Conservation (phyloP, 148 eudicot species). For the Suaeda aralocaspica region DNA sequence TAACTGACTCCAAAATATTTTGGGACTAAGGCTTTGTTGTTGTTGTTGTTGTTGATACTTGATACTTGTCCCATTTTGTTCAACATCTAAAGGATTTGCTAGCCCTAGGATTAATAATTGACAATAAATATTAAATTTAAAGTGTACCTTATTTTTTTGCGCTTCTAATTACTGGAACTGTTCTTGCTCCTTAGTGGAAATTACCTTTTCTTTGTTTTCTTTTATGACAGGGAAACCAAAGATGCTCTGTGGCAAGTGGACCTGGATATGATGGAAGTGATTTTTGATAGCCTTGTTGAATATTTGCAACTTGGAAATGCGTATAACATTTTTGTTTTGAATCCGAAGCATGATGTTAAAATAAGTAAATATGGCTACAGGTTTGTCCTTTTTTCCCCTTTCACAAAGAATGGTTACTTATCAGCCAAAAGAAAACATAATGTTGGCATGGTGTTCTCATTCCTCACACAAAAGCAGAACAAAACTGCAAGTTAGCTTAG, state of each 20-base stretch:
- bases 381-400: conserved; percentile 25
- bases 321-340: conserved; percentile 78
- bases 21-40: too few species aligned
- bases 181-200: neutral
- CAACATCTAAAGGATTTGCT: neutral
- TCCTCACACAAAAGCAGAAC: neutral
- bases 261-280: conserved; percentile 77
- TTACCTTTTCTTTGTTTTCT: conserved; percentile 12
- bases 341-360: conserved; percentile 62
- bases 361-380: conserved; percentile 79
- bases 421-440: neutral
- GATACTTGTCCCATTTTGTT: neutral
- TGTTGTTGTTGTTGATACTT: too few species aligned
- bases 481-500: neutral
- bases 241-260: conserved; percentile 84
- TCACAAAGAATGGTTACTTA: neutral
- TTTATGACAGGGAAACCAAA: conserved; percentile 39
- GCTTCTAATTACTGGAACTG: neutral
- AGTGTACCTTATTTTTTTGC: neutral
- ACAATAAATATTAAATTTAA: neutral
- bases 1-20: too few species aligned
- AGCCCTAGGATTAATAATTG: neutral
- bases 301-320: conserved; percentile 77
- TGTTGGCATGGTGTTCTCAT: neutral
- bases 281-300: conserved; percentile 75